Base-by-base conservation (phyloP, 345 rosid genomes). In the Populus tremula region DNA sequence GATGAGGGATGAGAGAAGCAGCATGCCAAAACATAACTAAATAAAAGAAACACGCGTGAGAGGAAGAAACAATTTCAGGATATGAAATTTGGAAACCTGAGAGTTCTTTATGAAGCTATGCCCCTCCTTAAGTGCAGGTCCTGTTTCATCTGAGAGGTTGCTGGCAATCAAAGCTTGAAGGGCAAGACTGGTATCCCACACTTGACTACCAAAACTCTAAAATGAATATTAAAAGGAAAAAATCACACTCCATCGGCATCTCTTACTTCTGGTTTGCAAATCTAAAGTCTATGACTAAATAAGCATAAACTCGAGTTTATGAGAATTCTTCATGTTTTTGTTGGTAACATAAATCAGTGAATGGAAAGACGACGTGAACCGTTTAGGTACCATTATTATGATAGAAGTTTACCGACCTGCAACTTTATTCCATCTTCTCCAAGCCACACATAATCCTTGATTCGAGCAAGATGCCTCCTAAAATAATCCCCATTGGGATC, bases 401-500 rank as follows among this genome's bases (percentile, higher is more conserved):
- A 36, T 36, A 13, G 11, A 5, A 56, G 38, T 35, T 2, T 33
- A 8, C 10, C 5, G 16, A 74, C 77, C 56, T 74, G 77, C 33
- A 74, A 39, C 27, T 74, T 71, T 62, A 77, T 63, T 71, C 80
- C 80, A 71, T 77, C 80, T 49, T 77, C 80, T 1, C 39, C 80
- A 3, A 77, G 3, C 80, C 80, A 77, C 0, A 77, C 2, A 20
- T 62, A 77, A 70, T 77, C 80, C 0, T 29, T 4, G 20, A 77
- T 29, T 50, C 80, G n/a, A 14, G 80, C 80, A 49, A 77, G 80
- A 27, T 77, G 80, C 49, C 49, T 70, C 77, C 81, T 75, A 43
- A 81, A 78, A 67, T 72, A 53, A 20, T 72, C 53, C 29, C 84
- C 61, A 38, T 74, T 63, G 6, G 87, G 84, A 78, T 84, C 82